Evolutionary conservation across 441 rosid genomes (phyloP).

Genomic region (Populus tomentosa): DNA sequence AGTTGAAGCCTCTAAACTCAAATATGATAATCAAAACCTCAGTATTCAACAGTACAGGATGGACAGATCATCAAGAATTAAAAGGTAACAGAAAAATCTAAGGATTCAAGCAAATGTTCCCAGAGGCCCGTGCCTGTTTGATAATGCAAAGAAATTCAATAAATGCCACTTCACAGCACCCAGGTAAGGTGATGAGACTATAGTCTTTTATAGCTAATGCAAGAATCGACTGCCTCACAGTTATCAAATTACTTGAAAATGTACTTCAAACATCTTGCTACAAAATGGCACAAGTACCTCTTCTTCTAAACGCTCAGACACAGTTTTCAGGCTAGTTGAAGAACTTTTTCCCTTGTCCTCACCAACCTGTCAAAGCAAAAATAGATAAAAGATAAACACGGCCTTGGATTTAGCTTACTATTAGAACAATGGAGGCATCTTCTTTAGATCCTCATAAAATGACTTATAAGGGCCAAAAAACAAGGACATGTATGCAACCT

Average conservation of each 20-base stretch:
- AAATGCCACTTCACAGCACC: neutral
- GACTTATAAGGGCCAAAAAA: neutral
- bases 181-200: neutral
- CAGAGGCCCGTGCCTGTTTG: neutral
- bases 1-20: conserved; percentile 13
- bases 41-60: neutral
- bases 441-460: neutral
- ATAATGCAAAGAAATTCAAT: neutral
- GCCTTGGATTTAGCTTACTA: neutral
- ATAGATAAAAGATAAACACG: neutral
- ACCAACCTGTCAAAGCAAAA: conserved; percentile 47
- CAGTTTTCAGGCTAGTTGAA: conserved; percentile 48
- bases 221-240: neutral
- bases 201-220: neutral
- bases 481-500: conserved; percentile 43
- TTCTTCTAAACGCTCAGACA: conserved; percentile 72
- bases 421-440: conserved; percentile 9
- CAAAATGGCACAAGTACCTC: conserved; percentile 48
- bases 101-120: neutral
- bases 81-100: neutral
- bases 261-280: neutral
- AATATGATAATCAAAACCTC: conserved; percentile 16
- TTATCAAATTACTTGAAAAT: neutral
- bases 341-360: conserved; percentile 69
- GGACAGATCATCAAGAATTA: neutral